Percentiles rank a stretch among this genome's conserved stretches.
phyloP scores from a whole-genome alignment of 345 rosid genomes.

The thale cress (Arabidopsis thaliana) region DNA sequence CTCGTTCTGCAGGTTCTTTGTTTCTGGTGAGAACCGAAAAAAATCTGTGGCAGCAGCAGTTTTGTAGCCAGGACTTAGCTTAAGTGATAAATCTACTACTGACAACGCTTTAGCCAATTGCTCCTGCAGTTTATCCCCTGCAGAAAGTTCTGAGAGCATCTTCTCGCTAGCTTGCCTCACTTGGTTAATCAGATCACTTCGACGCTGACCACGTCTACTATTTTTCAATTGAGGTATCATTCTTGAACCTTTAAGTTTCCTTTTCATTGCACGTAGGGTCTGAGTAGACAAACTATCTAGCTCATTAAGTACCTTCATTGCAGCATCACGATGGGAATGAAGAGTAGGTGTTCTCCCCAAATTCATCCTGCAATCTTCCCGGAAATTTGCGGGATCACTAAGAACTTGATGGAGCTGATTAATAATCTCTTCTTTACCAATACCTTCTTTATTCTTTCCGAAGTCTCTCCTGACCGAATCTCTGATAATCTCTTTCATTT shows the following conservation, averaged over 20 bases:
- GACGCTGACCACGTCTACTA: slow-evolving; percentile 44
- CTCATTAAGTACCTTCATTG: slow-evolving; percentile 51
- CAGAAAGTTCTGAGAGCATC: slow-evolving; percentile 69
- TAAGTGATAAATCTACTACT: slow-evolving; percentile 63
- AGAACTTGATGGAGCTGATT: slow-evolving; percentile 57
- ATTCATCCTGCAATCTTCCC: slow-evolving; percentile 40
- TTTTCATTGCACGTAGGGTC: slow-evolving; percentile 66
- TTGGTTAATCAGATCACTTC: slow-evolving; percentile 50
- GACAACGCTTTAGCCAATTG: slow-evolving; percentile 80
- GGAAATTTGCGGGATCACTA: slow-evolving; percentile 53
- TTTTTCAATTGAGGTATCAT: slow-evolving; percentile 48
- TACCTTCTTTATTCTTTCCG: slow-evolving; percentile 30
- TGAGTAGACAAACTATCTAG: slow-evolving; percentile 61
- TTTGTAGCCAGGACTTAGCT: slow-evolving; percentile 50
- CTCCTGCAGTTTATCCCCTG: slow-evolving; percentile 52
- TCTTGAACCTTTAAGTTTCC: slow-evolving; percentile 64
- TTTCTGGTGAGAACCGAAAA: slow-evolving; percentile 57
- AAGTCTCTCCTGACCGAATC: slow-evolving; percentile 45
- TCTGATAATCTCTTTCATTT: slow-evolving; percentile 64
- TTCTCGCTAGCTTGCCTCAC: slow-evolving; percentile 50
- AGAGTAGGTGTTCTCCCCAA: slow-evolving; percentile 40
- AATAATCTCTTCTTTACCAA: slow-evolving; percentile 37
- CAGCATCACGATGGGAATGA: slow-evolving; percentile 53
- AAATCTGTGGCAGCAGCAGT: slow-evolving; percentile 46
- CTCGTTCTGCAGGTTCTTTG: slow-evolving; percentile 64